Percentiles rank a stretch among this genome's conserved stretches.
phyloP scores from a whole-genome alignment of 805 yeast species.

The Zygosaccharomyces bisporus region DNA sequence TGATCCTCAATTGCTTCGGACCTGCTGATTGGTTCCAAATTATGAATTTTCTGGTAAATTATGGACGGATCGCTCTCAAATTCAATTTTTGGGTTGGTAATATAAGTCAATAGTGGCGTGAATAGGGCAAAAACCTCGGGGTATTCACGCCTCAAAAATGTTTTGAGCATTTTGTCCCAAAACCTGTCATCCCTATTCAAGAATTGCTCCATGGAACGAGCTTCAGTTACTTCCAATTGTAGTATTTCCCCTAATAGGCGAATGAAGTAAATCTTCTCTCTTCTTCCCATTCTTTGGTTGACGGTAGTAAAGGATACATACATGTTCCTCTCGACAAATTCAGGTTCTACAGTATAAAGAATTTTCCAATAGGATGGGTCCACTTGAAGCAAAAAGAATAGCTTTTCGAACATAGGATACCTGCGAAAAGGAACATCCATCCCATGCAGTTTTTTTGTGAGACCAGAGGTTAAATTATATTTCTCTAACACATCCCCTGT shows the following conservation, averaged over 20 bases:
- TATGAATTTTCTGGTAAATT: constrained; percentile 46
- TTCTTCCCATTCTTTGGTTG: constrained; percentile 33
- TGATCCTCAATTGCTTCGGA: constrained; percentile 79
- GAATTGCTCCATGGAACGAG: constrained; percentile 24
- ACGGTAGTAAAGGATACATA: constrained; percentile 32
- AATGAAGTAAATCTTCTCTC: constrained; percentile 70
- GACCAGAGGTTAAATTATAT: constrained; percentile 61
- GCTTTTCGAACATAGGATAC: constrained; percentile 53
- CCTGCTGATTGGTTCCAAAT: constrained; percentile 39
- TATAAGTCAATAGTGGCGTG: constrained; percentile 37
- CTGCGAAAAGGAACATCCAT: constrained; percentile 17
- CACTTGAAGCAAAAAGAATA: constrained; percentile 80
- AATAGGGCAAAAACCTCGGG: constrained; percentile 35
- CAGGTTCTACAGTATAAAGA: constrained; percentile 42
- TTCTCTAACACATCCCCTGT: constrained; percentile 74
- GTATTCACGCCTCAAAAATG: constrained; percentile 40
- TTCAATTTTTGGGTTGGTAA: constrained; percentile 43
- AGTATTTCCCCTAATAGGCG: constrained; percentile 51
- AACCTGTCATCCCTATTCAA: constrained; percentile 31
- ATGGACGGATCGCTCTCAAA: constrained; percentile 78
- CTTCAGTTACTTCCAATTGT: constrained; percentile 38
- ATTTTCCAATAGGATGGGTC: constrained; percentile 68
- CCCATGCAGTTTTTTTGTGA: constrained; percentile 12
- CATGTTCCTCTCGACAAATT: constrained; percentile 27
- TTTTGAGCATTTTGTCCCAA: constrained; percentile 44